Evolutionary conservation across 805 yeast species (phyloP).

Genomic region (Hermanozyma aechmeae): DNA sequence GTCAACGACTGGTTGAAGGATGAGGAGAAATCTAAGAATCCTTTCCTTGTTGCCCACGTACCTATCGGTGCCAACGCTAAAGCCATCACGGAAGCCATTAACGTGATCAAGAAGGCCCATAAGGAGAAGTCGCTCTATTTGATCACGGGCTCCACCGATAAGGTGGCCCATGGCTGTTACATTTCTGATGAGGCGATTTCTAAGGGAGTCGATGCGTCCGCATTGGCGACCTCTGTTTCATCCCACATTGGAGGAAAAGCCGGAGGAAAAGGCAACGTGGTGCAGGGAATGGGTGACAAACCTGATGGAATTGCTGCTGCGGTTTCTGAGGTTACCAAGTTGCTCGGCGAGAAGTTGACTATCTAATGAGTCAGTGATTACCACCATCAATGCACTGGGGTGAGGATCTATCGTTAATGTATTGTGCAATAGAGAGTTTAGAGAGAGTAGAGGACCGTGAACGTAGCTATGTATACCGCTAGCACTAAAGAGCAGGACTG

Average conservation of each 20-base stretch:
- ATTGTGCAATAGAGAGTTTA: too few relatives aligned
- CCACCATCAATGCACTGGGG: too few relatives aligned
- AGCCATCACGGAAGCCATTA: constrained; percentile 89
- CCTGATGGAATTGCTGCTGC: constrained; percentile 64
- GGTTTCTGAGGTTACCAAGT: constrained; percentile 54
- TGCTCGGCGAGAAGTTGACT: constrained; percentile 49
- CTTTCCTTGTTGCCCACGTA: constrained; percentile 58
- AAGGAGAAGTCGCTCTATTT: constrained; percentile 71
- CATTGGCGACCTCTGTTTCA: constrained; percentile 64
- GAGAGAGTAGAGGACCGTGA: too few relatives aligned
- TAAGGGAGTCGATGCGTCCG: constrained; percentile 67
- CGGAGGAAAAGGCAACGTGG: constrained; percentile 95
- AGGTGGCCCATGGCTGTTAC: constrained; percentile 94
- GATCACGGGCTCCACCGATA: constrained; percentile 62
- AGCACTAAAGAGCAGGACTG: too few relatives aligned
- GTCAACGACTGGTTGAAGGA: constrained; percentile 59
- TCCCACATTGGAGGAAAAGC: constrained; percentile 87
- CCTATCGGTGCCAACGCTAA: constrained; percentile 77
- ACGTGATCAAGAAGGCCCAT: constrained; percentile 66
- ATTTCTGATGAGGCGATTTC: constrained; percentile 61
- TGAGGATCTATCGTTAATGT: too few relatives aligned
- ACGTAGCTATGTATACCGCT: too few relatives aligned
- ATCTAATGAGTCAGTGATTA: too few relatives aligned
- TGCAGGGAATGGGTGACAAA: constrained; percentile 95
- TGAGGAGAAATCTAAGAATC: constrained; percentile 36